Percentiles rank a stretch among this genome's conserved stretches.
Conservation (phyloP, 169 alveolate genomes). For the Babesia caballi region DNA sequence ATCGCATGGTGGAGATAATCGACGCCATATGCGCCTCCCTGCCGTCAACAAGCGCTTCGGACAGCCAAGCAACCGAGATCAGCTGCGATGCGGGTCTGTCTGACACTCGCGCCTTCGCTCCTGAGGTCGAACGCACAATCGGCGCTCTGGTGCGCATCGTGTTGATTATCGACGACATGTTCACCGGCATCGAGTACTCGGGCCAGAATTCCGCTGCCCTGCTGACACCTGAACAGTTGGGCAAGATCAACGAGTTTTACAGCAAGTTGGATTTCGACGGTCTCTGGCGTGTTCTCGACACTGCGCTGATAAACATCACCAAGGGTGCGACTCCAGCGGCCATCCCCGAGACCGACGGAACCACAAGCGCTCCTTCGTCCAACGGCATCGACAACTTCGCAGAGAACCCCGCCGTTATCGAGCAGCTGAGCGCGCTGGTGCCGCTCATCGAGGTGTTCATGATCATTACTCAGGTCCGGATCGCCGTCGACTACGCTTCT, state of each 20-base stretch:
- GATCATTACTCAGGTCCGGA: constrained; percentile 27
- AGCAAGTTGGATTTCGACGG: constrained; percentile 26
- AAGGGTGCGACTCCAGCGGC: not conserved
- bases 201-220: not conserved
- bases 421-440: constrained; percentile 18
- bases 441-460: constrained; percentile 54
- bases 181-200: not conserved
- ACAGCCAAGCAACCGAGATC: not conserved
- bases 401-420: constrained; percentile 16
- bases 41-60: not conserved
- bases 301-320: not conserved
- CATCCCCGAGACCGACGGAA: not conserved
- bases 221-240: not conserved
- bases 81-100: not conserved
- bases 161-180: constrained; percentile 19
- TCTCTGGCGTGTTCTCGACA: constrained; percentile 43
- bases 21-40: not conserved
- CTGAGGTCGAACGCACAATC: constrained; percentile 36
- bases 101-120: not conserved
- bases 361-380: not conserved
- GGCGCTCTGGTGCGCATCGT: constrained; percentile 44
- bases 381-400: not conserved
- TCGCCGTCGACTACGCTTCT: constrained; percentile 40
- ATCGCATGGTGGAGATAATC: not conserved
- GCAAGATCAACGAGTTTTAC: constrained; percentile 21